phyloP scores from a whole-genome alignment of 208 protist genomes.

The Lotmaria passim region DNA sequence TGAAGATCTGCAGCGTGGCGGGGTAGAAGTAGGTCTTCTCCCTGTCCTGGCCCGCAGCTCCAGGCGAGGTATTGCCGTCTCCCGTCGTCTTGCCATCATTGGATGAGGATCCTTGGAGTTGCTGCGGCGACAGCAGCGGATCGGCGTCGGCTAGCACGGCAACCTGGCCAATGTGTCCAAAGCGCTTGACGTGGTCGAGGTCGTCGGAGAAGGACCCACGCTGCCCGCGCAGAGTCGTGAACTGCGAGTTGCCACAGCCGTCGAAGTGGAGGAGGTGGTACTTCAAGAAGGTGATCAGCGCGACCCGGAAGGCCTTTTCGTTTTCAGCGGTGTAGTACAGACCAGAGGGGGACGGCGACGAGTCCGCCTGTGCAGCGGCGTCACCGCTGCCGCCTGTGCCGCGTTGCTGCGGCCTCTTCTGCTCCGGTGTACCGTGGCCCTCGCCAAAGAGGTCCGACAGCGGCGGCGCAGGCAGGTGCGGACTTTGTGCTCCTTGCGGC shows the following conservation, averaged over 20 bases:
- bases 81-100: not conserved
- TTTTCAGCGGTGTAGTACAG: conserved; percentile 25
- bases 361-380: not conserved
- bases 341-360: not conserved
- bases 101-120: not conserved
- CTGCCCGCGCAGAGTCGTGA: conserved; percentile 64
- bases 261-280: conserved; percentile 78
- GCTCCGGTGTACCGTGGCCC: not conserved
- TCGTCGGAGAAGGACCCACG: conserved; percentile 67
- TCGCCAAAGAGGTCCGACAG: conserved; percentile 22
- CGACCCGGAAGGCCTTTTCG: conserved; percentile 19
- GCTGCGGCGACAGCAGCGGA: conserved; percentile 16
- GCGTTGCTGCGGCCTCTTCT: not conserved
- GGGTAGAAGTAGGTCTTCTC: conserved; percentile 23
- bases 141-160: conserved; percentile 51
- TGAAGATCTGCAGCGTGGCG: conserved; percentile 53
- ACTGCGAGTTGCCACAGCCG: conserved; percentile 40
- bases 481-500: not conserved
- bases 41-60: not conserved
- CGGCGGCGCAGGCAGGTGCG: not conserved
- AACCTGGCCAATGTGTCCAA: conserved; percentile 40
- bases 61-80: not conserved
- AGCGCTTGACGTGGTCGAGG: conserved; percentile 60
- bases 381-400: not conserved
- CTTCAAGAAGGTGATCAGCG: conserved; percentile 50